Evolutionary conservation across 305 asterid species (phyloP).

Genomic region (Solanum chacoense): DNA sequence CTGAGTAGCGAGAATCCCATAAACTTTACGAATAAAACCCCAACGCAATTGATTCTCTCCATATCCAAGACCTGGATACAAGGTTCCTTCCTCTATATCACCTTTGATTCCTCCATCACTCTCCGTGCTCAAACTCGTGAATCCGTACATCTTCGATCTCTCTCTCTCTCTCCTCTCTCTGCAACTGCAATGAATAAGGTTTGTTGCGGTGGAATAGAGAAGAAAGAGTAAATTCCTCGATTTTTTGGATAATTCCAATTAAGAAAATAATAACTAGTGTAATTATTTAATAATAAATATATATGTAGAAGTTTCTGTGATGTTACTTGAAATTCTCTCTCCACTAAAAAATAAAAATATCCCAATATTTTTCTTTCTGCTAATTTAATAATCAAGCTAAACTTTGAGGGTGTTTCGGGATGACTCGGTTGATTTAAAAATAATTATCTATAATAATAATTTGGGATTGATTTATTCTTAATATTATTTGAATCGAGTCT

Average conservation of each 20-base stretch:
- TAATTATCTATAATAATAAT: too few species aligned
- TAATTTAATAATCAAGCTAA: too few species aligned
- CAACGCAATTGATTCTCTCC: conserved; percentile 94
- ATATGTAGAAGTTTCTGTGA: not conserved
- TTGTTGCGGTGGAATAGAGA: not conserved
- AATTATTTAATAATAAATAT: not conserved
- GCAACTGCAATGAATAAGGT: not conserved
- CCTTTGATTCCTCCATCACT: conserved; percentile 10
- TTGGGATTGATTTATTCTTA: too few species aligned
- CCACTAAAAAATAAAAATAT: too few species aligned
- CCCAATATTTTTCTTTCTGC: too few species aligned
- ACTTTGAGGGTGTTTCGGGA: too few species aligned
- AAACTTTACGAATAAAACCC: conserved; percentile 96
- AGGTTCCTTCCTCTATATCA: conserved; percentile 75
- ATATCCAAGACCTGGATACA: conserved; percentile 81
- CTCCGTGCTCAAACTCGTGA: conserved; percentile 5
- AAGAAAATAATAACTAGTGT: not conserved
- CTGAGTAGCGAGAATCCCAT: conserved; percentile 90
- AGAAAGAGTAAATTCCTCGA: not conserved
- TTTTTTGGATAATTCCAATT: not conserved
- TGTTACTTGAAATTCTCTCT: not conserved
- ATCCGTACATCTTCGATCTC: conserved; percentile 12
- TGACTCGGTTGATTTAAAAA: too few species aligned
- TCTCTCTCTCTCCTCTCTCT: not conserved
- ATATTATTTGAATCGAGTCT: too few species aligned